Evolutionary conservation across 106 monocot species (phyloP), one percentile per base, ranked within the genome.

Genomic region (Dactylorhiza incarnata): DNA sequence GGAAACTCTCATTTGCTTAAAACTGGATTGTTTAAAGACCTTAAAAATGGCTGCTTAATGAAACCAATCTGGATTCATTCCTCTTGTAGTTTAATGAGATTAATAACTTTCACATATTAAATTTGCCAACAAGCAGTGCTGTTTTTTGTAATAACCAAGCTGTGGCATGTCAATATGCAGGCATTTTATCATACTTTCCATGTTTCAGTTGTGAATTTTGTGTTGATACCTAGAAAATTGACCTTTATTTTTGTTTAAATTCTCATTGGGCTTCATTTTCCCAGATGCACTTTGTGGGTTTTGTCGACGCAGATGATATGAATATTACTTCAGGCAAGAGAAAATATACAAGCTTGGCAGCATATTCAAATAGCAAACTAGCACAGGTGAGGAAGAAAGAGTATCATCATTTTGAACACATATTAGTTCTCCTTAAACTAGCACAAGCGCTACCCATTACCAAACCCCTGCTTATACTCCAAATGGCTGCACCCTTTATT

Each of bases 281-380:
- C 53, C 51, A 97, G 96, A 93, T 97, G 96, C 96, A 97, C 78
- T 76, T 45, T 75, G 83, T 97, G 20, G 96, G 91, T 50, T 97
- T 87, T 83, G 91, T 89, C 43, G 90, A 97, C 70, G 69, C 93
- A 17, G 84, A 97, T 65, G 97, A 91, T 80, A 89, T 99, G 97
- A 94, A 94, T 68, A 5, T 91, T 62, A 86, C 83, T 50, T 89
- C 94, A 82, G 94, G 93, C 17, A 94, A 79, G 79, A 87, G 72
- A 68, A 99, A 94, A 78, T 99, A 83, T 70, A 68, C 84, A 73
- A 94, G 97, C 76, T 81, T 80, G 49, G 20, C 75, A 45, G 97
- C 89, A 85, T 94, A 99, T 77, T 78, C 84, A 48, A 87, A 72
- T 76, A 94, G 97, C 78, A 97, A 94, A 73, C 78, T 92, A 45